Conservation (phyloP, 805 yeast genomes). For the Starmerella asiatica region DNA sequence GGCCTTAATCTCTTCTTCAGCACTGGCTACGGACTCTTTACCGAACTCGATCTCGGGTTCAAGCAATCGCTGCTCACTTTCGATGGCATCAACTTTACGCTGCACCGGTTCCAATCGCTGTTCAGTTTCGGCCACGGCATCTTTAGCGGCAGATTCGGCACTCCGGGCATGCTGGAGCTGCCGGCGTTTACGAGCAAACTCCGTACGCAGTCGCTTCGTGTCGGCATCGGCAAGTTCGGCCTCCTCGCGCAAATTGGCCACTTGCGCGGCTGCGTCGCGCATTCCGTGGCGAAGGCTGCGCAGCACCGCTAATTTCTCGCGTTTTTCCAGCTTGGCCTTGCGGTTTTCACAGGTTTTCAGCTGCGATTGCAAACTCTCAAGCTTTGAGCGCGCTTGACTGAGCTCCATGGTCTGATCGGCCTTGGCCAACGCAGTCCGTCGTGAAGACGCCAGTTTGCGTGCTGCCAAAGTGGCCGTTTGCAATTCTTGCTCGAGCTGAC, state of each 20-base stretch:
- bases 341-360: conserved; percentile 8
- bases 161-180: conserved; percentile 11
- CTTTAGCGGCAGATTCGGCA: conserved; percentile 12
- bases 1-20: conserved; percentile 1
- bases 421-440: conserved; percentile 64
- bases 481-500: conserved; percentile 40
- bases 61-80: conserved; percentile 12
- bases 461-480: conserved; percentile 49
- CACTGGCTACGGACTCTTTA: conserved; percentile 7
- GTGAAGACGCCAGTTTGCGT: conserved; percentile 48
- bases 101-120: conserved; percentile 12
- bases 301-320: conserved; percentile 8
- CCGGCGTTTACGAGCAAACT: conserved; percentile 16
- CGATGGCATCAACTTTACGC: conserved; percentile 8
- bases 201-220: conserved; percentile 8
- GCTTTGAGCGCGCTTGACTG: conserved; percentile 40
- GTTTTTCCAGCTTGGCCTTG: conserved; percentile 2
- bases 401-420: conserved; percentile 35
- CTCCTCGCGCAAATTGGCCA: conserved; percentile 3
- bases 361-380: conserved; percentile 3
- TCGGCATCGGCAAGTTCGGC: conserved; percentile 6
- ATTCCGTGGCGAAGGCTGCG: conserved; percentile 1
- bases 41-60: conserved; percentile 17
- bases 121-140: conserved; percentile 3
- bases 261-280: conserved; percentile 6